These are phyloP conservation scores for Exophiala bonariae DNA, from an alignment of 2,329 filamentous ascomycete genomes.

Conservation along the genomic window DNA sequence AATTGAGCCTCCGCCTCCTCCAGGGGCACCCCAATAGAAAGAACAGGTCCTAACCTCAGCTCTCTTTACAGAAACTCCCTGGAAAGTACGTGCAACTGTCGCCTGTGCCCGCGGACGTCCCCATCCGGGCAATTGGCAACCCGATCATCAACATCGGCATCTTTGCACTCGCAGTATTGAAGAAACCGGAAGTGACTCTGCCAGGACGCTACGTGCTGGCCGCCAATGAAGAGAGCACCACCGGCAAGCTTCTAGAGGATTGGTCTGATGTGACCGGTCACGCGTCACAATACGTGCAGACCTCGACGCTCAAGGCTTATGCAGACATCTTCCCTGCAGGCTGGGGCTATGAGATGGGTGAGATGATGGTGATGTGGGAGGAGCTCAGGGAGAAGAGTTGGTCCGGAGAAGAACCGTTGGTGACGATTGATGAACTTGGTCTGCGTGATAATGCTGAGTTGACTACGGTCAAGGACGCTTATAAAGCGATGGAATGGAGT, in stretches of 20 bases:
- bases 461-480: conserved; percentile 9
- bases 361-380: conserved; percentile 31
- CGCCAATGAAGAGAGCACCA: conserved; percentile 26
- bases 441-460: background rate
- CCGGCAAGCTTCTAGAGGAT: conserved; percentile 31
- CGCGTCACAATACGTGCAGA: conserved; percentile 29
- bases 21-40: too few species aligned
- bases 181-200: conserved; percentile 32
- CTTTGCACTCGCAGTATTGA: conserved; percentile 35
- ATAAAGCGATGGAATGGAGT: conserved; percentile 11
- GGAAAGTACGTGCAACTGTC: conserved; percentile 34
- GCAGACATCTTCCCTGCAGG: conserved; percentile 30
- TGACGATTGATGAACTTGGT: conserved; percentile 31
- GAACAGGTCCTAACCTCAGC: conserved; percentile 1
- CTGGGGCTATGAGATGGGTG: conserved; percentile 33
- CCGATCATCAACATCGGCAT: conserved; percentile 34
- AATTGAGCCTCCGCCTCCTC: too few species aligned
- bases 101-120: conserved; percentile 28
- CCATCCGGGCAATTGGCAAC: conserved; percentile 34
- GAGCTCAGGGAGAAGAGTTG: conserved; percentile 29
- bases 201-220: conserved; percentile 34
- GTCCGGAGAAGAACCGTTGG: conserved; percentile 27
- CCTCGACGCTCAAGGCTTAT: conserved; percentile 30
- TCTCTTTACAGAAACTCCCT: conserved; percentile 25
- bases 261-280: conserved; percentile 34